Evolutionary conservation across 2,329 filamentous ascomycete species (phyloP).

Genomic region (Scytalidium lignicola): DNA sequence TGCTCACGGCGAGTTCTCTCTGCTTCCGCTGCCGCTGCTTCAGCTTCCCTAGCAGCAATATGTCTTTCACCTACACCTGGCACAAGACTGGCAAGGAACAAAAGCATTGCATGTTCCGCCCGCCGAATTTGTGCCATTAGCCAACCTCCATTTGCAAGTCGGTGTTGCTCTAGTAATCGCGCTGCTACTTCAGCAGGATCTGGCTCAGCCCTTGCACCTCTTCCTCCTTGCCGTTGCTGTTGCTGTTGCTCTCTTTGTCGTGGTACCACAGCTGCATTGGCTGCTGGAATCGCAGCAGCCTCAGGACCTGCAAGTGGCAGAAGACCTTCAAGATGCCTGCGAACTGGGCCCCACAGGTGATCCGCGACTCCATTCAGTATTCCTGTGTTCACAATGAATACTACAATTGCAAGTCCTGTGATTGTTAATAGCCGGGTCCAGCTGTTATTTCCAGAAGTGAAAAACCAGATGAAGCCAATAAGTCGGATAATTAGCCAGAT

Average conservation of each 20-base stretch:
- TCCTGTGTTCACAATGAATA: slow-evolving; percentile 58
- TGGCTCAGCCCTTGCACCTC: slow-evolving; percentile 21
- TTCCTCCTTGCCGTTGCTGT: slow-evolving; percentile 4
- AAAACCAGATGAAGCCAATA: slow-evolving; percentile 58
- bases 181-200: slow-evolving; percentile 49
- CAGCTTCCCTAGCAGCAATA: slow-evolving; percentile 37
- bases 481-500: slow-evolving; percentile 57
- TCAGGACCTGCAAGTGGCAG: slow-evolving; percentile 46
- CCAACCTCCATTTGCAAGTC: slow-evolving; percentile 42
- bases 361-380: slow-evolving; percentile 51
- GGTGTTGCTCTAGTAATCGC: slow-evolving; percentile 43
- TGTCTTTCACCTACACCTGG: slow-evolving; percentile 62
- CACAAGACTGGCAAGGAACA: slow-evolving; percentile 62
- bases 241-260: slow-evolving; percentile 17
- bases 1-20: slow-evolving; percentile 18
- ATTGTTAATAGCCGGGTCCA: slow-evolving; percentile 57
- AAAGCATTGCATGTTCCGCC: slow-evolving; percentile 53
- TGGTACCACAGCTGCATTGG: slow-evolving; percentile 26
- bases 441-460: slow-evolving; percentile 51
- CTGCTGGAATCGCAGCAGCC: slow-evolving; percentile 25
- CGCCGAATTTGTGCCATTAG: slow-evolving; percentile 45
- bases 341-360: slow-evolving; percentile 50
- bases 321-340: slow-evolving; percentile 54
- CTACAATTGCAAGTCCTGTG: slow-evolving; percentile 44
- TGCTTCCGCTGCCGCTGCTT: slow-evolving; percentile 22